Evolutionary conservation across 2,329 filamentous ascomycete genomes (phyloP).

Genomic region (Claviceps sp.): DNA sequence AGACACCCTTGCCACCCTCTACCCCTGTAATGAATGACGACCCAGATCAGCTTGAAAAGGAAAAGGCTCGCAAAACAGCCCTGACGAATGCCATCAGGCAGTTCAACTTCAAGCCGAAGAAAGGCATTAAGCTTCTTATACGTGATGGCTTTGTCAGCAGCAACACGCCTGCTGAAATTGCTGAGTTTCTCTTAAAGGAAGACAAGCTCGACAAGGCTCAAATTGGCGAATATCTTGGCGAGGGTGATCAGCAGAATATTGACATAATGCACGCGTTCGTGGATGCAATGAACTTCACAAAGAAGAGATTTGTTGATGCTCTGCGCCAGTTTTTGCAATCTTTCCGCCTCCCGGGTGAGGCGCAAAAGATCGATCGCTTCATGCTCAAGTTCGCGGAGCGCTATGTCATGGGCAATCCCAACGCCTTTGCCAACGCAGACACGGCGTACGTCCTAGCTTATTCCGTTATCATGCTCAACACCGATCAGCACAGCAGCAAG

Average conservation of each 20-base stretch:
- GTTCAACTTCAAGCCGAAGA: constrained; percentile 97
- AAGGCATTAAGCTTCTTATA: constrained; percentile 72
- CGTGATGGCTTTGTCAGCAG: constrained; percentile 79
- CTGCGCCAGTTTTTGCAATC: constrained; percentile 84
- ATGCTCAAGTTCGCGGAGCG: constrained; percentile 98
- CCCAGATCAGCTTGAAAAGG: constrained; percentile 83
- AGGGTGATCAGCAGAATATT: constrained; percentile 85
- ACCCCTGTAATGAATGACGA: constrained; percentile 74
- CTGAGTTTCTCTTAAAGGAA: constrained; percentile 65
- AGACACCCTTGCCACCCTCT: constrained; percentile 43
- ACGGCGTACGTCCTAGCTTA: constrained; percentile 94
- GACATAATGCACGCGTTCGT: constrained; percentile 98
- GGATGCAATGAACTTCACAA: constrained; percentile 84
- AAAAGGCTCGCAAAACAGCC: constrained; percentile 87
- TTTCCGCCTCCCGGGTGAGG: constrained; percentile 88
- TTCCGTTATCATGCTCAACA: constrained; percentile 93
- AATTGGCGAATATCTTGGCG: constrained; percentile 87
- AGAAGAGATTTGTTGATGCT: constrained; percentile 84
- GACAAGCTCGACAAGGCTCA: constrained; percentile 82
- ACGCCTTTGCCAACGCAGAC: constrained; percentile 94
- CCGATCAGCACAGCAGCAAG: constrained; percentile 84
- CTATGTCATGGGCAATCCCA: constrained; percentile 88
- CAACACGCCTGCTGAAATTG: constrained; percentile 68
- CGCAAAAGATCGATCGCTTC: constrained; percentile 97
- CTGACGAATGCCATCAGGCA: constrained; percentile 75